Evolutionary conservation across 805 yeast species (phyloP), one percentile per base, ranked within the genome.

Genomic region (Saccharomyces paradoxus): DNA sequence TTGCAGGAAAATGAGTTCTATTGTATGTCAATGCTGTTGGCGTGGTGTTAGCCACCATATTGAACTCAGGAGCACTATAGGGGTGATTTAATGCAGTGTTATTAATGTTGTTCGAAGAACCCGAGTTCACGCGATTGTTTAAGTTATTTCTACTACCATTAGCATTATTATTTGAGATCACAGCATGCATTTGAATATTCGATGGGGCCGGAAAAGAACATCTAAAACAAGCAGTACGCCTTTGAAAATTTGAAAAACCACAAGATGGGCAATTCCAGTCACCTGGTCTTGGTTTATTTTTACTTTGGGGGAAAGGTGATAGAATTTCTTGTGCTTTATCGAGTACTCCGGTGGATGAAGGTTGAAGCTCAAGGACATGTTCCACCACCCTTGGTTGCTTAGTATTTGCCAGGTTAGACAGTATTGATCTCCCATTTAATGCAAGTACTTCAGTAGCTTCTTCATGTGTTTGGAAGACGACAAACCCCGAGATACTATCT

Each of bases 251-350:
- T 26, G 96, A 87, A 65, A 91, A 91, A 0, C 97, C 96, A 76
- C 97, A 91, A 6, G 91, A 84, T 27, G 96, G 96, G 70, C 97
- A 91, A n/a, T 87, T 88, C 97, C 97, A 91, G 68, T 91, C 97
- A 22, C 97, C 97, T 0, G 97, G 97, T 65, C 97, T 78, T 24
- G 96, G 96, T 63, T 94, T 78, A 70, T 91, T 90, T 60, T 89
- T 86, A 37, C 84, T 80, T 30, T 86, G 82, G 14, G 97, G 96
- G 72, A 91, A 91, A 3, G 95, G 89, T 0, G 88, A 79, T 56
- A 91, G 74, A 47, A 91, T 79, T 44, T 87, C 96, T 60, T 82
- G 86, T 1, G 96, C 96, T 57, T 82, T 79, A 60, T 89, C 96
- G 50, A 91, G 74, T 2, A 91, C 87, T 46, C 79, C 73, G 2